Evolutionary conservation across 2,329 filamentous ascomycete species (phyloP), one percentile per base, ranked within the genome.

Genomic region (Aspergillus sp.): DNA sequence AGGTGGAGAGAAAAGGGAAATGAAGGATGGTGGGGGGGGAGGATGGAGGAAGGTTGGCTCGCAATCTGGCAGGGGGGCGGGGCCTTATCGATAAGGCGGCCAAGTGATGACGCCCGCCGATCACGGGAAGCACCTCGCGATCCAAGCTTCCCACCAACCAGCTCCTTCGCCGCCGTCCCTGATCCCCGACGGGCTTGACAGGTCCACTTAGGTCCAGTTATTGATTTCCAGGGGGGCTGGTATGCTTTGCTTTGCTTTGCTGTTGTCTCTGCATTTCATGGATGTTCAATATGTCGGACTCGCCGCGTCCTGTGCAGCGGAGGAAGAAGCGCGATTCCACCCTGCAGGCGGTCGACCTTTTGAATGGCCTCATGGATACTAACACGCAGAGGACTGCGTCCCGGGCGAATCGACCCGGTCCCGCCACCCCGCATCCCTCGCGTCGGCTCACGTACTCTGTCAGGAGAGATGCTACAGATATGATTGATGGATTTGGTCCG

Each of bases 321-420:
- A 47, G 42, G 13, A 62, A 52, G 32, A 68, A 68, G 58, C 61
- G 61, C 13, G 54, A 63, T 36, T 59, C 57, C 23, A 69, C 64
- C 11, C 41, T 39, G 4, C 54, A 61, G 21, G 51, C 65, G 4
- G 49, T 71, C 23, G 66, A 68, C 15, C 41, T 66, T 25, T 23
- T 71, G 6, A 73, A 71, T 50, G 63, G 44, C 21, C 57, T 70
- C 48, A 64, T 64, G 59, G 53, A 39, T 41, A 27, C 25, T 27
- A 51, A 42, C 50, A 42, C 32, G 27, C 47, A 23, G 41, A 41
- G 11, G 25, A 11, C 32, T 53, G 15, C 44, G 36, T 27, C 25
- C 23, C 38, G 21, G 42, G 42, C n/a, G 49, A 53, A 15, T n/a
- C 4, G 21, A 17, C 53, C 53, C 7, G 49, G 42, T 27, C 27